Base-by-base conservation (phyloP, 345 rosid species). In the Arabis hirsuta region DNA sequence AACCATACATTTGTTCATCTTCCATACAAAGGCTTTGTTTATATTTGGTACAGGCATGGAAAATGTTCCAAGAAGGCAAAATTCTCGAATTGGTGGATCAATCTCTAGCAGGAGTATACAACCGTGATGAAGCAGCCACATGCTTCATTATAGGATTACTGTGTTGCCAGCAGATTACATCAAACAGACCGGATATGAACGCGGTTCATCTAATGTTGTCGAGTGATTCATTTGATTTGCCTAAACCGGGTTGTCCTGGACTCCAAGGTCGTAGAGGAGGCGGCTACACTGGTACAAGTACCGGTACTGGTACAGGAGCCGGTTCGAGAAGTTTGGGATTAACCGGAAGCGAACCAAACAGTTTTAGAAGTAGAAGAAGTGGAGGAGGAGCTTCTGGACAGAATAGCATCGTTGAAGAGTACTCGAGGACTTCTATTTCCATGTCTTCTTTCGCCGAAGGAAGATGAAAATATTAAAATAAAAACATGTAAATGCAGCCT, bases 391-490 rank as follows among this genome's bases (percentile, higher is more conserved):
- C 61, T 55, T 85, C 85, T 10, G 84, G 81, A 8, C 84, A 82
- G 20, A 75, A 72, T 74, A 89, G 86, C 71, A 46, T 80, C 65
- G 78, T 67, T 1, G 96, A 90, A 70, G 98, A 93, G 27, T 83
- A 82, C 60, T 89, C 97, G n/a, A 86, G 94, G 70, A 90, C 81
- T 62, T 93, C 96, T 6, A 87, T 90, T 7, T 85, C 97, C 34
- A 78, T 80, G 78, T 90, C 96, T 77, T 93, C 98, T 11, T 55
- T 88, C 36, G 89, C 83, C 16, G 96, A 93, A 82, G 98, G 97
- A 32, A 85, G 97, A 79, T 93, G 72, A 84, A 36, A 36, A 41
- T 38, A 16, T 19, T 12, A 19, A 42, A 31, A 42, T 12, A 8
- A 9, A 51, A n/a, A 36, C 48, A 63, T 67, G 55, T 52, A 42